Evolutionary conservation across 768 basidiomycete species (phyloP).

Genomic region (Hortiboletus flavorubellus): DNA sequence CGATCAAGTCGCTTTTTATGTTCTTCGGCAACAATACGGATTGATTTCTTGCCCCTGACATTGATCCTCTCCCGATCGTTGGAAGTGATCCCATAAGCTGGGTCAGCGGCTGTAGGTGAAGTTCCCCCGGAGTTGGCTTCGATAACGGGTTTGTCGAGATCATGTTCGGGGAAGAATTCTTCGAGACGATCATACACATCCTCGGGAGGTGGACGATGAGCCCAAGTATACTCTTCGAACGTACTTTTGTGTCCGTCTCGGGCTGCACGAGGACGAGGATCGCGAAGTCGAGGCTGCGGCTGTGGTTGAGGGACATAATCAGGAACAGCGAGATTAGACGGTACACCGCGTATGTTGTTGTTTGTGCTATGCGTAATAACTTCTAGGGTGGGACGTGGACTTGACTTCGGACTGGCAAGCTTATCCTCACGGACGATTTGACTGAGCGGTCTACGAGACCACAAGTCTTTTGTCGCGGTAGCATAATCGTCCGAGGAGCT

Average conservation of each 20-base stretch:
- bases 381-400: slow-evolving; percentile 30
- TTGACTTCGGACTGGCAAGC: slow-evolving; percentile 13
- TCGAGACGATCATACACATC: slow-evolving; percentile 91
- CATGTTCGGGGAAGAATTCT: slow-evolving; percentile 93
- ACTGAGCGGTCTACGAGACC: slow-evolving; percentile 33
- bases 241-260: slow-evolving; percentile 38
- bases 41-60: slow-evolving; percentile 80
- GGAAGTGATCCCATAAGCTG: slow-evolving; percentile 38
- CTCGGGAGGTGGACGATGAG: slow-evolving; percentile 86
- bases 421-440: slow-evolving; percentile 25
- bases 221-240: slow-evolving; percentile 79
- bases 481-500: slow-evolving; percentile 28
- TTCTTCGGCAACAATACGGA: slow-evolving; percentile 87
- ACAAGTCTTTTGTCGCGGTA: slow-evolving; percentile 29
- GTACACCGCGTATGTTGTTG: slow-evolving; percentile 11
- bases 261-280: slow-evolving; percentile 25
- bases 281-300: slow-evolving; percentile 14
- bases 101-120: slow-evolving; percentile 66
- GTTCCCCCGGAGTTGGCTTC: slow-evolving; percentile 80
- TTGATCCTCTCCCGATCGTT: slow-evolving; percentile 37
- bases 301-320: slow-evolving; percentile 14
- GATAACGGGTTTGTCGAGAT: slow-evolving; percentile 93
- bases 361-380: slow-evolving; percentile 26
- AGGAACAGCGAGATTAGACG: slow-evolving; percentile 21
- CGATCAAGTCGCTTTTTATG: slow-evolving; percentile 76